Percentiles rank a stretch among this genome's conserved stretches.
phyloP scores from a whole-genome alignment of 1,284 basidiomycete genomes.

The Marasmius sp. region DNA sequence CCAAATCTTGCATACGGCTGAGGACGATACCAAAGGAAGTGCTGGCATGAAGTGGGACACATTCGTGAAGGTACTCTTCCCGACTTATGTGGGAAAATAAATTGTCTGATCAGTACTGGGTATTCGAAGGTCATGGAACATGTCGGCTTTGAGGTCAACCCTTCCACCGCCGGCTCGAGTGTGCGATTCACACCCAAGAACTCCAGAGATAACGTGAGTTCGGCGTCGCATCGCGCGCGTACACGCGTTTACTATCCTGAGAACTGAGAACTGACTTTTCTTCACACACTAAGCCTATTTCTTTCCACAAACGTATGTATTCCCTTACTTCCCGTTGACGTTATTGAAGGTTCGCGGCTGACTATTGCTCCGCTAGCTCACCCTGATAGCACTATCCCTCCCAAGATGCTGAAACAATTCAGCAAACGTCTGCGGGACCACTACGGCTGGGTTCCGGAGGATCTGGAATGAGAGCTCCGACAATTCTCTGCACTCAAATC shows the following conservation, averaged over 20 bases:
- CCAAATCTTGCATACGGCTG: constrained; percentile 57
- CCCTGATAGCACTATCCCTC: constrained; percentile 63
- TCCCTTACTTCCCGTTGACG: constrained; percentile 6
- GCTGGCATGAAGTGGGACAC: constrained; percentile 74
- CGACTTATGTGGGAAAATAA: background rate
- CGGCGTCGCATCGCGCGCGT: constrained; percentile 6
- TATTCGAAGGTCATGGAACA: constrained; percentile 64
- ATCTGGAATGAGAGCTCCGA: constrained; percentile 35
- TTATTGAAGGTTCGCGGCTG: background rate
- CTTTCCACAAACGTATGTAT: constrained; percentile 70
- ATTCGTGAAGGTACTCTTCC: constrained; percentile 48
- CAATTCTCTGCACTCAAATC: background rate
- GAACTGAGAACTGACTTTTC: too few species aligned
- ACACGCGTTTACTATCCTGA: background rate
- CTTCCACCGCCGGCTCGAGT: constrained; percentile 76
- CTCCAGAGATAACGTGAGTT: constrained; percentile 38
- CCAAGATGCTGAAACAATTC: constrained; percentile 49
- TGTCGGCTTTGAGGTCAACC: constrained; percentile 73
- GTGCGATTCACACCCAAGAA: constrained; percentile 80
- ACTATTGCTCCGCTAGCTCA: constrained; percentile 49
- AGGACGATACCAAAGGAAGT: constrained; percentile 55
- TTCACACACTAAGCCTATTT: constrained; percentile 52
- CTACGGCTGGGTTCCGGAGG: constrained; percentile 72
- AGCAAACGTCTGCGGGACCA: constrained; percentile 57
- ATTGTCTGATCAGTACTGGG: background rate